These are phyloP conservation scores for Cicer cuneatum DNA, from an alignment of 306 rosid species.

Conservation along the genomic window DNA sequence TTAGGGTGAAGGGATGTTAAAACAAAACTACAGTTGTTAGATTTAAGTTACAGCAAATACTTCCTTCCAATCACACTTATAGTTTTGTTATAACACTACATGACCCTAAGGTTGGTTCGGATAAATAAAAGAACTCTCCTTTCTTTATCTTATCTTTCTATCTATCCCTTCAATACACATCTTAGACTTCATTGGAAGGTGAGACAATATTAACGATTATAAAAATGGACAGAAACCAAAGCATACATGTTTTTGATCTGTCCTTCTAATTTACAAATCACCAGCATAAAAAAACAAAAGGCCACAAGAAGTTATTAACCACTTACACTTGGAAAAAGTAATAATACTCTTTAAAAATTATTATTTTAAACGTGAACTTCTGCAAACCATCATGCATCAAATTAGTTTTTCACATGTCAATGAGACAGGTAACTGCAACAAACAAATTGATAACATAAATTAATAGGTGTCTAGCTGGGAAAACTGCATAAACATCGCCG, in stretches of 20 bases:
- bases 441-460: conserved; percentile 32
- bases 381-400: conserved; percentile 23
- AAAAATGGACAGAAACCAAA: conserved; percentile 23
- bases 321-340: conserved; percentile 12
- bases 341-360: neutral
- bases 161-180: neutral
- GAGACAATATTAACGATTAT: neutral
- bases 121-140: neutral
- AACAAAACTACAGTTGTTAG: too few relatives aligned
- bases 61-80: neutral
- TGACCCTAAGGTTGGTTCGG: neutral
- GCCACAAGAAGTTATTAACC: conserved; percentile 13
- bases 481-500: conserved; percentile 45
- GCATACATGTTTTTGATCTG: conserved; percentile 31
- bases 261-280: conserved; percentile 17
- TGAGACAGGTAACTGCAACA: conserved; percentile 38
- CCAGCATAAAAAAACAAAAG: conserved; percentile 3
- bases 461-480: conserved; percentile 37
- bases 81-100: neutral
- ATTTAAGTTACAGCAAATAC: too few relatives aligned
- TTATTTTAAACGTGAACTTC: conserved; percentile 32
- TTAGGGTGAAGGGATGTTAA: too few relatives aligned
- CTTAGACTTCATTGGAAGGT: neutral
- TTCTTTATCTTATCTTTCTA: neutral
- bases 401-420: conserved; percentile 42